Base-by-base conservation (phyloP, 345 rosid species). In the Odontarrhena argentea region DNA sequence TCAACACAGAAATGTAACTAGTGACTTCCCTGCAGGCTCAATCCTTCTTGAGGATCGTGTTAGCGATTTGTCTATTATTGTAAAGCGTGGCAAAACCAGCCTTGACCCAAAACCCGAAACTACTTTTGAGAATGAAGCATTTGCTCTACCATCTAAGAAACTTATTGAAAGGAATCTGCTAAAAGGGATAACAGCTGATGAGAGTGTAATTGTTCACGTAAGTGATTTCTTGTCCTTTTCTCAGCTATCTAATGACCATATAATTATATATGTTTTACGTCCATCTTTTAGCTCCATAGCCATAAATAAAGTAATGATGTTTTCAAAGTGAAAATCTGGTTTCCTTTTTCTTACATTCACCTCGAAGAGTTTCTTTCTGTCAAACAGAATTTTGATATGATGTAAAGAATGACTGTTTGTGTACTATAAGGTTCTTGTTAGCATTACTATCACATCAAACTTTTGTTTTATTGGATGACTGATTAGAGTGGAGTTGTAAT, bases 111-210 rank as follows among this genome's bases (percentile, higher is more conserved):
- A 84, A 65, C 70, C 77, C 60, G 86, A 84, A 50, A 83, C 49
- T 59, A 25, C 40, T 9, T 58, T 13, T 49, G 54, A 84, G 57
- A 67, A 75, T 69, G 81, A 47, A 68, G 79, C 85, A 35, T 83
- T 83, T 71, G 78, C 83, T 57, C 49, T 76, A 67, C 77, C 97
- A 44, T 78, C 76, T 35, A 76, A 77, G 38, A 87, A 90, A 69
- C 82, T 79, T 56, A 71, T 80, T 51, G 78, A 53, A 61, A 83
- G 84, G 69, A 93, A 90, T 79, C 77, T 93, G 71, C 85, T 90
- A 26, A 93, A 90, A 79, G 98, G 97, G 76, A 69, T 93, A 64
- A 93, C 98, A 56, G 94, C 97, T 48, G 92, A 90, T 62, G 97
- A 90, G 75, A 93, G 84, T 83, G 96, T 88, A 40, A 79, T 84